Evolutionary conservation across 352 stramenopile species (phyloP).

Genomic region (Globisporangium solare): DNA sequence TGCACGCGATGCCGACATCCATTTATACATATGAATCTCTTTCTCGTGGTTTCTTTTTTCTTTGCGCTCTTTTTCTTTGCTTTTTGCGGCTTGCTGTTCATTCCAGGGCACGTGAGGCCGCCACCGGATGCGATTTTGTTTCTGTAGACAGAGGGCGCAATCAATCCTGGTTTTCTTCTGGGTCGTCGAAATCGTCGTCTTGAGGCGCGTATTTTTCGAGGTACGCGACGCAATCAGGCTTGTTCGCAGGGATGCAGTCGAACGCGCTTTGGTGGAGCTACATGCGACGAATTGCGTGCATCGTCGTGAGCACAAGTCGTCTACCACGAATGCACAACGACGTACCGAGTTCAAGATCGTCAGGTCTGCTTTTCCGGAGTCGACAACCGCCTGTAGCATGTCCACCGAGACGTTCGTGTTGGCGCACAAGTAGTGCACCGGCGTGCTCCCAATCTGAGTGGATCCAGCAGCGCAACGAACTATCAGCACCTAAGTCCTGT

Average conservation of each 20-base stretch:
- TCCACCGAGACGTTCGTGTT: conserved; percentile 52
- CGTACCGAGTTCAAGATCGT: conserved; percentile 61
- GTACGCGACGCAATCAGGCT: conserved; percentile 56
- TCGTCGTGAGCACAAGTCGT: too few relatives aligned
- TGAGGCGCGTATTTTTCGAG: conserved; percentile 52
- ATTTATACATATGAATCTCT: conserved; percentile 19
- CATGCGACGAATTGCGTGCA: too few relatives aligned
- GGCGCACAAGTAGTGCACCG: conserved; percentile 70
- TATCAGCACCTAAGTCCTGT: neutral
- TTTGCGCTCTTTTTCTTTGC: too few relatives aligned
- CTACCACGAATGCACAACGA: too few relatives aligned
- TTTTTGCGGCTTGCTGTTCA: too few relatives aligned
- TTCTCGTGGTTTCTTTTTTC: too few relatives aligned
- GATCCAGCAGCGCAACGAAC: neutral
- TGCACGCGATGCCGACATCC: neutral
- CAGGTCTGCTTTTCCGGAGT: conserved; percentile 51
- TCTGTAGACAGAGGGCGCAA: too few relatives aligned
- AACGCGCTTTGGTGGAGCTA: conserved; percentile 64
- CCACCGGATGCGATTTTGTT: too few relatives aligned
- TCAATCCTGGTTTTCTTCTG: neutral
- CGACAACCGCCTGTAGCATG: conserved; percentile 59
- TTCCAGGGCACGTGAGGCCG: too few relatives aligned
- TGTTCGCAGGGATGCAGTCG: conserved; percentile 49
- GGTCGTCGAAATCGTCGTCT: neutral
- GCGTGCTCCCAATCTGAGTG: conserved; percentile 68